phyloP scores from a whole-genome alignment of 768 basidiomycete genomes.

The Boletellus ananiceps region DNA sequence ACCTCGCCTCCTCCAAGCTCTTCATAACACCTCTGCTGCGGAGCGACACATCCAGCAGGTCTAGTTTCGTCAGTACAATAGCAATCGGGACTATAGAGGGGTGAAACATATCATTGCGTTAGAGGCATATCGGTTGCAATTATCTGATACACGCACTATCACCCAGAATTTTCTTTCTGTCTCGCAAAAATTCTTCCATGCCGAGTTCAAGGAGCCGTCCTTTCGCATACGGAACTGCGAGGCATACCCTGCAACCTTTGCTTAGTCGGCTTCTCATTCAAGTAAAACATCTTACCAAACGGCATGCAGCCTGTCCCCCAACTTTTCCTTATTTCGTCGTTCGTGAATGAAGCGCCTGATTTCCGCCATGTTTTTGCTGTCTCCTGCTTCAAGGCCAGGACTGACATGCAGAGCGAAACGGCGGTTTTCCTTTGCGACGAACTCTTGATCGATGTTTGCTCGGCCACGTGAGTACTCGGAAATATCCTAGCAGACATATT shows the following conservation, averaged over 20 bases:
- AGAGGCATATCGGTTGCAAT: neutral
- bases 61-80: neutral
- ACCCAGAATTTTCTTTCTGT: neutral
- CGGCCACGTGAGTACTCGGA: neutral
- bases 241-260: neutral
- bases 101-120: neutral
- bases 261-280: neutral
- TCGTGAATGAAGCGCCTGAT: neutral
- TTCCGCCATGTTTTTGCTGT: neutral
- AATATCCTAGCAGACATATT: neutral
- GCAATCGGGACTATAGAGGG: neutral
- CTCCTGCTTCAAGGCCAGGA: neutral
- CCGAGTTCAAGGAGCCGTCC: neutral
- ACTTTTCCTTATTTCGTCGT: neutral
- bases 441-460: neutral
- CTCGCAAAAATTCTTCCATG: neutral
- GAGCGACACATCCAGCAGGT: neutral
- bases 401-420: neutral
- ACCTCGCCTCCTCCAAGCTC: neutral
- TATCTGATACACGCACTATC: neutral
- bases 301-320: conserved; percentile 14
- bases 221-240: neutral
- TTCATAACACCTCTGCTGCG: neutral
- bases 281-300: neutral
- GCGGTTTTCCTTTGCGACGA: neutral